A percentile compares a stretch with the other conserved stretches of the same genome.
Evolutionary conservation across 2,329 filamentous ascomycete genomes (phyloP).

Genomic region (Claviceps arundinis): DNA sequence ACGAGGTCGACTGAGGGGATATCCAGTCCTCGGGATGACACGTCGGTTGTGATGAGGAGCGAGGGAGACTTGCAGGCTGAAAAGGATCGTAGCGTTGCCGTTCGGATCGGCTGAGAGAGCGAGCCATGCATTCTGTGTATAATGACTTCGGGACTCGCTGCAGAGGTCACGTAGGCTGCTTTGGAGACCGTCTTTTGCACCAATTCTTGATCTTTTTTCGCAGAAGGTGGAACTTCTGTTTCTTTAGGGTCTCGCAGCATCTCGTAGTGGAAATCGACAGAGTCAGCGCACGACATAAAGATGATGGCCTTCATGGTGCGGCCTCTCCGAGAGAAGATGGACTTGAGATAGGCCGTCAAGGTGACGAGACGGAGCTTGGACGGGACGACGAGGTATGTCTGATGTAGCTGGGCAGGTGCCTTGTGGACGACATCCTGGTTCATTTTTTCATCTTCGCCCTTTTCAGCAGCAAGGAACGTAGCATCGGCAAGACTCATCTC

Average conservation of each 20-base stretch:
- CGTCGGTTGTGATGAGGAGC: slow-evolving; percentile 85
- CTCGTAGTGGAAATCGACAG: slow-evolving; percentile 92
- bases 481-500: slow-evolving; percentile 94
- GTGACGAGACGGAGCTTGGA: slow-evolving; percentile 86
- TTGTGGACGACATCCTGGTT: slow-evolving; percentile 46
- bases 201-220: slow-evolving; percentile 19
- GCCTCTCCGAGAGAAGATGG: slow-evolving; percentile 75
- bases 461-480: slow-evolving; percentile 63
- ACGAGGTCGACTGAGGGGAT: slow-evolving; percentile 90
- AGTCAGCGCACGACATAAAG: slow-evolving; percentile 94
- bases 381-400: slow-evolving; percentile 76
- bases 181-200: slow-evolving; percentile 51
- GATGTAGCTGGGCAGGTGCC: slow-evolving; percentile 85
- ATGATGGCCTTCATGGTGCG: slow-evolving; percentile 94
- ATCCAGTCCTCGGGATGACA: slow-evolving; percentile 89
- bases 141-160: slow-evolving; percentile 59
- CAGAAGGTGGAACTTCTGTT: slow-evolving; percentile 13
- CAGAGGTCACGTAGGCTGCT: slow-evolving; percentile 59
- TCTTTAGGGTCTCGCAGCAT: slow-evolving; percentile 44
- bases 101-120: slow-evolving; percentile 74
- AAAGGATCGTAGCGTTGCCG: slow-evolving; percentile 73
- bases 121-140: slow-evolving; percentile 87
- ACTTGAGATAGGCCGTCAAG: slow-evolving; percentile 69
- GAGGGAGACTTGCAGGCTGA: slow-evolving; percentile 59
- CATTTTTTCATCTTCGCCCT: slow-evolving; percentile 32